Percentiles rank a stretch among this genome's conserved stretches.
Conservation (phyloP, 2,329 filamentous ascomycete genomes). For the Elsinoe ampelina region DNA sequence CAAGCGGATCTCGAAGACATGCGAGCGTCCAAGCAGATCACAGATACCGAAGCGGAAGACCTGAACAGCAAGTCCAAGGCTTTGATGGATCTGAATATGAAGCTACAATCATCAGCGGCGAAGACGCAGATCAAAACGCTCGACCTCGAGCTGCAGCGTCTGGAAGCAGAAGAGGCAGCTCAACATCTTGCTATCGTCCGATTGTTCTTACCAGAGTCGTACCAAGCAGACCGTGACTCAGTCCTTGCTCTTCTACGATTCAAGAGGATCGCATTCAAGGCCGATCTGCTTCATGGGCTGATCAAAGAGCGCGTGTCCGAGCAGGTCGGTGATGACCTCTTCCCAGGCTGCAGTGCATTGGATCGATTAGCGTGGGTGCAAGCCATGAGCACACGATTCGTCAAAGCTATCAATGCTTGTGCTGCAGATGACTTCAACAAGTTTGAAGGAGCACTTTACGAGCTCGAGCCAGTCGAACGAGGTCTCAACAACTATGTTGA, state of each 20-base stretch:
- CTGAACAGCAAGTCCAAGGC: slow-evolving; percentile 78
- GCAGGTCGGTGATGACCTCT: slow-evolving; percentile 53
- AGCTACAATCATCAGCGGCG: slow-evolving; percentile 78
- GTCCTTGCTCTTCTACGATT: slow-evolving; percentile 83
- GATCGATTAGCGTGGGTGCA: slow-evolving; percentile 80
- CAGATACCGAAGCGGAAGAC: slow-evolving; percentile 85
- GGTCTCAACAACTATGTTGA: slow-evolving; percentile 85
- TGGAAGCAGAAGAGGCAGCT: slow-evolving; percentile 80
- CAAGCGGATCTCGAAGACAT: slow-evolving; percentile 87
- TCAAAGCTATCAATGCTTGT: slow-evolving; percentile 69
- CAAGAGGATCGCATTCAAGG: slow-evolving; percentile 81
- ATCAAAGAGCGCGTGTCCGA: slow-evolving; percentile 69
- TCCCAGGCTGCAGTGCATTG: slow-evolving; percentile 69
- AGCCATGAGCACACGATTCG: slow-evolving; percentile 74
- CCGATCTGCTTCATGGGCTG: slow-evolving; percentile 65
- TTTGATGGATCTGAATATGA: slow-evolving; percentile 95
- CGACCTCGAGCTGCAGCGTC: slow-evolving; percentile 73
- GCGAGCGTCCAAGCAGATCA: slow-evolving; percentile 82
- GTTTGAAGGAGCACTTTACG: slow-evolving; percentile 72
- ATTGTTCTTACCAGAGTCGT: slow-evolving; percentile 78
- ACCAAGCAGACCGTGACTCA: slow-evolving; percentile 70
- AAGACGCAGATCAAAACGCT: slow-evolving; percentile 94
- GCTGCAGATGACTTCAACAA: slow-evolving; percentile 66
- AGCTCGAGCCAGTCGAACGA: slow-evolving; percentile 84
- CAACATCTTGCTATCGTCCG: slow-evolving; percentile 85